phyloP scores from a whole-genome alignment of 805 yeast genomes.

The Priceomyces carsonii region DNA sequence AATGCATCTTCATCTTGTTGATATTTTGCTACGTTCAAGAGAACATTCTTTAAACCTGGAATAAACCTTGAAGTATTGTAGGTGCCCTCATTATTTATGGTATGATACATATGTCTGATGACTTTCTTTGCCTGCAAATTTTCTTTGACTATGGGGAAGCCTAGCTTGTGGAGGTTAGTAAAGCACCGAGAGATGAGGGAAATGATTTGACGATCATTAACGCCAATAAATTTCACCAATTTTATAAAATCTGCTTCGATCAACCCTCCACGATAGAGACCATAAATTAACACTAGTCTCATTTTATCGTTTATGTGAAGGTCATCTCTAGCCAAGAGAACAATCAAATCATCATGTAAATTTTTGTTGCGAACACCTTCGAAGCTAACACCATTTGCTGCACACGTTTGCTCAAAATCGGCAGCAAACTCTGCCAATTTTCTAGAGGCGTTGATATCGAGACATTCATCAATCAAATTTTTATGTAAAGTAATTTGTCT shows the following conservation, averaged over 20 bases:
- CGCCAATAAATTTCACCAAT: conserved; percentile 56
- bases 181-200: conserved; percentile 57
- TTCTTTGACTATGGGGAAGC: conserved; percentile 53
- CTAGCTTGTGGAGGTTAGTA: conserved; percentile 48
- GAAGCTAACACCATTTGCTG: conserved; percentile 68
- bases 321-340: conserved; percentile 48
- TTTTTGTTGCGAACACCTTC: conserved; percentile 64
- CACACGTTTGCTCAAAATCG: conserved; percentile 81
- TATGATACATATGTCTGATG: conserved; percentile 56
- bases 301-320: conserved; percentile 66
- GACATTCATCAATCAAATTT: conserved; percentile 63
- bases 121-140: conserved; percentile 43
- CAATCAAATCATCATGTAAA: conserved; percentile 62
- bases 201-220: conserved; percentile 46
- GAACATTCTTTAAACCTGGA: conserved; percentile 64
- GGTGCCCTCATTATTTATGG: conserved; percentile 49
- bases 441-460: conserved; percentile 56
- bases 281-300: conserved; percentile 72
- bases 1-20: conserved; percentile 58
- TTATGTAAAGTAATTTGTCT: conserved; percentile 60
- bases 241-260: conserved; percentile 72
- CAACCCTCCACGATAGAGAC: conserved; percentile 80
- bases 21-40: conserved; percentile 52
- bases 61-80: conserved; percentile 71
- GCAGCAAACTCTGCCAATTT: conserved; percentile 68